Conservation (phyloP, 225 moss, liverwort and hornwort species). For the Marchantia paleacea region DNA sequence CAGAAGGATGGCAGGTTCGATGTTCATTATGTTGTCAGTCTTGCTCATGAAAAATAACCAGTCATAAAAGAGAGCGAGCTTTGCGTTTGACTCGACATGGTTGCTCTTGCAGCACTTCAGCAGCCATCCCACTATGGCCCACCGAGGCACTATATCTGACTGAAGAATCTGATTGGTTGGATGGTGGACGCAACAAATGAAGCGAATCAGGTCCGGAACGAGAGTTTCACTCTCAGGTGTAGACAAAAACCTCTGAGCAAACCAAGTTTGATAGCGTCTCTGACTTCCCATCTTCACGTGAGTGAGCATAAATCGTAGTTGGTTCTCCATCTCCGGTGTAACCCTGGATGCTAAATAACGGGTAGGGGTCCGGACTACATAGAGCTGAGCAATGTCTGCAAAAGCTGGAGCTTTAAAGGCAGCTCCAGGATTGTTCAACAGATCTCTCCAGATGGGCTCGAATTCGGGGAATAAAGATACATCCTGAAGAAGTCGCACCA, state of each 20-base stretch:
- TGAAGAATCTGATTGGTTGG: conserved; percentile 97
- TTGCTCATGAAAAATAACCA: conserved; percentile 94
- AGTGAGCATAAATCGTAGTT: conserved; percentile 95
- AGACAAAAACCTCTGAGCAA: conserved; percentile 86
- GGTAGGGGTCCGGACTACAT: conserved; percentile 77
- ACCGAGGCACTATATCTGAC: conserved; percentile 93
- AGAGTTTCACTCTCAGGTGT: conserved; percentile 92
- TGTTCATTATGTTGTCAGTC: conserved; percentile 96
- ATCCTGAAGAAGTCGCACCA: conserved; percentile 91
- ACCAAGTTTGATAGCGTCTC: conserved; percentile 97
- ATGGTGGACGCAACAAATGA: conserved; percentile 90
- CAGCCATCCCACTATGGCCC: conserved; percentile 98
- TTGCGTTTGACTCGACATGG: conserved; percentile 97
- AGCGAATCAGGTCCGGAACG: conserved; percentile 91
- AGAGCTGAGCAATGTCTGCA: conserved; percentile 89
- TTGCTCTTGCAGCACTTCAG: conserved; percentile 97
- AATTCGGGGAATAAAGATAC: conserved; percentile 91
- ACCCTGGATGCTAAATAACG: conserved; percentile 88
- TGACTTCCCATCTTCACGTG: conserved; percentile 92
- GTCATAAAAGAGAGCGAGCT: conserved; percentile 92
- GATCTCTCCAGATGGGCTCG: conserved; percentile 83
- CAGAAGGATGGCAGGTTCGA: conserved; percentile 91
- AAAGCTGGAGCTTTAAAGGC: conserved; percentile 74
- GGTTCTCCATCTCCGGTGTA: conserved; percentile 94
- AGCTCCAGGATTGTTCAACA: conserved; percentile 67